A percentile compares a stretch with the other conserved stretches of the same genome.
Evolutionary conservation across 192 early-diverging fungal species (phyloP).

Genomic region (Dispira simplex): DNA sequence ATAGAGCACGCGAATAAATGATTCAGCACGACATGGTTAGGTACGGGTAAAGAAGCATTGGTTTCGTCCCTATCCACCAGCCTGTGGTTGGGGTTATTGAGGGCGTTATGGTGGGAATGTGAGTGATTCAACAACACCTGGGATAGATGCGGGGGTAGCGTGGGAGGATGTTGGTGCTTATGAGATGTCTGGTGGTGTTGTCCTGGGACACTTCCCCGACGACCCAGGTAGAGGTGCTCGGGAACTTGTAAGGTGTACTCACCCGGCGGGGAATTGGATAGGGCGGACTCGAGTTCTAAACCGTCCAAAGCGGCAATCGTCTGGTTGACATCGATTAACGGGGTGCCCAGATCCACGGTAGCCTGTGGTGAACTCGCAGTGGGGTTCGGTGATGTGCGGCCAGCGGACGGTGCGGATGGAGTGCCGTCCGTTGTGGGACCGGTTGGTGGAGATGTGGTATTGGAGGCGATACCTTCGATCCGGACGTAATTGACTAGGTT

Average conservation of each 20-base stretch:
- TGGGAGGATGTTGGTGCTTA: slow-evolving; percentile 53
- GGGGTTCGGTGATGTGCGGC: neutral
- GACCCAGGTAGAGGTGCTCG: slow-evolving; percentile 20
- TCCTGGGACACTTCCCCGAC: slow-evolving; percentile 15
- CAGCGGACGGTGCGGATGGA: neutral
- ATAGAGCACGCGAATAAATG: slow-evolving; percentile 95
- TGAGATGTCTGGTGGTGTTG: slow-evolving; percentile 17
- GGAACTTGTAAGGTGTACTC: slow-evolving; percentile 45
- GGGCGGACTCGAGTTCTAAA: slow-evolving; percentile 20
- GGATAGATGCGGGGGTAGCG: slow-evolving; percentile 84
- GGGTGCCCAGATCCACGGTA: neutral
- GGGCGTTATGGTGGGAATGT: slow-evolving; percentile 8
- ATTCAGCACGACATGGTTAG: slow-evolving; percentile 86
- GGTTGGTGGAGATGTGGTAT: neutral
- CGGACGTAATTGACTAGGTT: slow-evolving; percentile 93
- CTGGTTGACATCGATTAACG: neutral
- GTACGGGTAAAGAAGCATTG: slow-evolving; percentile 62
- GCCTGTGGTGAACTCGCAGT: neutral
- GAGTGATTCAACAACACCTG: slow-evolving; percentile 72
- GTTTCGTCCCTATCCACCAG: slow-evolving; percentile 58
- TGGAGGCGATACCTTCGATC: slow-evolving; percentile 39
- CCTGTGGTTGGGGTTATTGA: slow-evolving; percentile 3
- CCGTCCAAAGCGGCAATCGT: neutral
- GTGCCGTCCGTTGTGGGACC: too few relatives aligned
- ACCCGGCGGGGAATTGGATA: slow-evolving; percentile 45